A percentile compares a stretch with the other conserved stretches of the same genome.
These are phyloP conservation scores for Geotrichum carabidarum DNA, from an alignment of 1,139 yeast genomes.

Conservation along the genomic window DNA sequence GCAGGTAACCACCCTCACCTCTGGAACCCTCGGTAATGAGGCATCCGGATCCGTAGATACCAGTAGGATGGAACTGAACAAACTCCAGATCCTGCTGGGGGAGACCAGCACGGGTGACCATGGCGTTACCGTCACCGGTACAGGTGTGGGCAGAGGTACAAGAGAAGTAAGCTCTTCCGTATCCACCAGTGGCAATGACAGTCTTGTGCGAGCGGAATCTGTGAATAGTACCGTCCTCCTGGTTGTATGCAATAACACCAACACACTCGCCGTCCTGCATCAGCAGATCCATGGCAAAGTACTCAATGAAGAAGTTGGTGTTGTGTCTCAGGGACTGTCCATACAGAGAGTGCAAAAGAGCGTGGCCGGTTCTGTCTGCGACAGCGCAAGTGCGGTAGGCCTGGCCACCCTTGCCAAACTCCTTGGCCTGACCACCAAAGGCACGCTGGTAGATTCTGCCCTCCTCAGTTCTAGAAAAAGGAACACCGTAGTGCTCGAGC, in stretches of 20 bases:
- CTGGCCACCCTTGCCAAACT: conserved; percentile 97
- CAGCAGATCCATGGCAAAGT: conserved; percentile 89
- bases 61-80: conserved; percentile 98
- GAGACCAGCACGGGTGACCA: conserved; percentile 97
- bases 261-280: conserved; percentile 96
- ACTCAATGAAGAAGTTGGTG: conserved; percentile 96
- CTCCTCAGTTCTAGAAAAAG: conserved; percentile 94
- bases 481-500: conserved; percentile 96
- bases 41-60: conserved; percentile 98
- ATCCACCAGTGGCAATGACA: conserved; percentile 97
- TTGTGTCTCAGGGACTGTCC: conserved; percentile 96
- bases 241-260: conserved; percentile 95
- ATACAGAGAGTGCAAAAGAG: conserved; percentile 88
- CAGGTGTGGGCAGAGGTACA: conserved; percentile 99
- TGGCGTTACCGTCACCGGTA: conserved; percentile 98
- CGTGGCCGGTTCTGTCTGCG: conserved; percentile 98
- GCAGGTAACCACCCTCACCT: conserved; percentile 98
- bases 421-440: conserved; percentile 95
- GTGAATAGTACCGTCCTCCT: conserved; percentile 97
- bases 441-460: conserved; percentile 98
- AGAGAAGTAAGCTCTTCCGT: conserved; percentile 96
- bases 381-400: conserved; percentile 99
- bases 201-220: conserved; percentile 96
- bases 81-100: conserved; percentile 97
- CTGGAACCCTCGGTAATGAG: conserved; percentile 98